Conservation (phyloP, 2,329 filamentous ascomycete genomes). For the Arthrobotrys conoides region DNA sequence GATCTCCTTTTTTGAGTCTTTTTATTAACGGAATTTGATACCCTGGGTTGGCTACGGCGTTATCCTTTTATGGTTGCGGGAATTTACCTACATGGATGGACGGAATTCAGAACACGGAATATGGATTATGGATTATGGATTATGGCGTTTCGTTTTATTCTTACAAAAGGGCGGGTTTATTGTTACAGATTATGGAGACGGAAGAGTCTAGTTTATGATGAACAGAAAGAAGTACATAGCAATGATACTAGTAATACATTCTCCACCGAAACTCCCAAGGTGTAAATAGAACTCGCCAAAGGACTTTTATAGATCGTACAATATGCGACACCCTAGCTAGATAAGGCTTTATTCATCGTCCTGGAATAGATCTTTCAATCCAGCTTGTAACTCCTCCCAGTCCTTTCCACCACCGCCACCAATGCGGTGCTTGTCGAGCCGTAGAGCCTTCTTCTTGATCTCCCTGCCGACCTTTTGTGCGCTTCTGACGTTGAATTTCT, state of each 20-base stretch:
- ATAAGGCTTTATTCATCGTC: constrained; percentile 8
- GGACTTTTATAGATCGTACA: constrained; percentile 34
- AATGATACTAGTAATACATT: constrained; percentile 55
- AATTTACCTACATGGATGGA: background rate
- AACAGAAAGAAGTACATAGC: constrained; percentile 36
- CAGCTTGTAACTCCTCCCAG: constrained; percentile 57
- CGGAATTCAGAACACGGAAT: background rate
- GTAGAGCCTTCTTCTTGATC: constrained; percentile 82
- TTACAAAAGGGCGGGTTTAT: background rate
- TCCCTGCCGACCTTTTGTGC: constrained; percentile 81
- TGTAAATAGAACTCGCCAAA: constrained; percentile 36
- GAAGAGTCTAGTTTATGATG: constrained; percentile 20
- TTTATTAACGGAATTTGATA: constrained; percentile 29
- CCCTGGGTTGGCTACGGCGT: constrained; percentile 19
- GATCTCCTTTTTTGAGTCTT: background rate
- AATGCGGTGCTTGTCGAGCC: constrained; percentile 77
- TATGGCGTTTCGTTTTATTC: background rate
- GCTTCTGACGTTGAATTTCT: constrained; percentile 80
- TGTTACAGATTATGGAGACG: background rate
- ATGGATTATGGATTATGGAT: background rate
- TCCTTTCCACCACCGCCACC: constrained; percentile 66
- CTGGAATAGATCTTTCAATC: constrained; percentile 55
- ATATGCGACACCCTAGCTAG: background rate
- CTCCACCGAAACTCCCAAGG: constrained; percentile 46
- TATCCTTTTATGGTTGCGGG: background rate